Evolutionary conservation across 306 rosid genomes (phyloP).

Genomic region (Ziziphus jujuba): DNA sequence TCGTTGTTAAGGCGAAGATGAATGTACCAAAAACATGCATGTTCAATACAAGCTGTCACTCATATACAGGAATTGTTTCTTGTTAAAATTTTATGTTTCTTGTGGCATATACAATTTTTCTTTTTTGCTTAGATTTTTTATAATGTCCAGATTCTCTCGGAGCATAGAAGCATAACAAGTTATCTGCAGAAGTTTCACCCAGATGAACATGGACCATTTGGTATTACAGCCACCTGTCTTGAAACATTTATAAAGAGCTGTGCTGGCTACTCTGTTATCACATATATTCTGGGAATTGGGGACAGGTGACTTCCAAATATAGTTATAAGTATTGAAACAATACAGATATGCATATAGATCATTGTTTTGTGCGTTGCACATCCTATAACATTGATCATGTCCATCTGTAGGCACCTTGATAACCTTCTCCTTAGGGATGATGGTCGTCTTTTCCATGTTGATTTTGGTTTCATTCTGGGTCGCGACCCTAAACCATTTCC

Average conservation of each 20-base stretch:
- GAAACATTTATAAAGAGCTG: conserved; percentile 98
- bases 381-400: not conserved
- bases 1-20: not conserved
- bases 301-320: conserved; percentile 69
- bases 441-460: conserved; percentile 96
- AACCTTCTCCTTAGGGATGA: conserved; percentile 95
- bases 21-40: not conserved
- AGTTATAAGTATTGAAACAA: not conserved
- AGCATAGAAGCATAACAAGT: conserved; percentile 92
- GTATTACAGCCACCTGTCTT: conserved; percentile 89
- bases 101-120: conserved; percentile 23
- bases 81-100: not conserved
- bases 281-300: conserved; percentile 97
- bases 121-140: conserved; percentile 31
- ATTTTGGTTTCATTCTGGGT: conserved; percentile 96
- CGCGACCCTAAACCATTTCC: conserved; percentile 99
- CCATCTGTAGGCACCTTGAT: conserved; percentile 77
- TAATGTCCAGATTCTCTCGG: conserved; percentile 72
- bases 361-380: not conserved
- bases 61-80: not conserved
- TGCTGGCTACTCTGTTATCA: conserved; percentile 98
- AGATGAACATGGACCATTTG: conserved; percentile 95
- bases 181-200: conserved; percentile 95
- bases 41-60: not conserved
- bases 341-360: not conserved